Evolutionary conservation across 331 rosid genomes (phyloP).

Genomic region (Telfairia occidentalis): DNA sequence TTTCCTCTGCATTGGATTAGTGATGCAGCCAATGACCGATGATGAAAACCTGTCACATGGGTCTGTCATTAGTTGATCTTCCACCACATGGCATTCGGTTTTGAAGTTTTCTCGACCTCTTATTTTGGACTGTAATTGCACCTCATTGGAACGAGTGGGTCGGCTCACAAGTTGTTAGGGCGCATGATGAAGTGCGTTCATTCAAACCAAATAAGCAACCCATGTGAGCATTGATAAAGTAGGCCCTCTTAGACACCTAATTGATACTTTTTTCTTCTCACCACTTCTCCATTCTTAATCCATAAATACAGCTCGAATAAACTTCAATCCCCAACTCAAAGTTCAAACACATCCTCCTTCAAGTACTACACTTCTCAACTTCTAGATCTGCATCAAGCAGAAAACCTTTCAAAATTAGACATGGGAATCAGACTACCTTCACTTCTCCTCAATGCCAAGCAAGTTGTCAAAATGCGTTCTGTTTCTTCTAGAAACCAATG

Average conservation of each 20-base stretch:
- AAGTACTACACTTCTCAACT: not conserved
- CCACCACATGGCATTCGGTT: not conserved
- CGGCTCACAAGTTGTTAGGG: not conserved
- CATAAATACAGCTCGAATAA: not conserved
- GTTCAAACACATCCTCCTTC: not conserved
- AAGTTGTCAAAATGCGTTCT: not conserved
- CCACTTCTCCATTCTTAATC: not conserved
- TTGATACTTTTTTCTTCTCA: not conserved
- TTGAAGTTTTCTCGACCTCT: not conserved
- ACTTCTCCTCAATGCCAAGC: constrained; percentile 7
- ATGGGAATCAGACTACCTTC: constrained; percentile 12
- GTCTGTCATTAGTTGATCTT: not conserved
- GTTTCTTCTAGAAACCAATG: not conserved
- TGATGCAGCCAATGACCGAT: not conserved
- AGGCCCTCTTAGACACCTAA: not conserved
- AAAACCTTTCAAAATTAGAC: constrained; percentile 1
- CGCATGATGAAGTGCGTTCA: not conserved
- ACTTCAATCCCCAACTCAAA: constrained; percentile 1
- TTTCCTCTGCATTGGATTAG: not conserved
- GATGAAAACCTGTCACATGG: not conserved
- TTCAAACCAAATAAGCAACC: constrained; percentile 1
- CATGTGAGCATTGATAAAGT: constrained; percentile 6
- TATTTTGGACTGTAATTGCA: not conserved
- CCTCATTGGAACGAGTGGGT: not conserved
- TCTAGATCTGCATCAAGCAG: not conserved